A percentile compares a stretch with the other conserved stretches of the same genome.
Evolutionary conservation across 805 yeast species (phyloP).

Genomic region (Ogataea siamensis): DNA sequence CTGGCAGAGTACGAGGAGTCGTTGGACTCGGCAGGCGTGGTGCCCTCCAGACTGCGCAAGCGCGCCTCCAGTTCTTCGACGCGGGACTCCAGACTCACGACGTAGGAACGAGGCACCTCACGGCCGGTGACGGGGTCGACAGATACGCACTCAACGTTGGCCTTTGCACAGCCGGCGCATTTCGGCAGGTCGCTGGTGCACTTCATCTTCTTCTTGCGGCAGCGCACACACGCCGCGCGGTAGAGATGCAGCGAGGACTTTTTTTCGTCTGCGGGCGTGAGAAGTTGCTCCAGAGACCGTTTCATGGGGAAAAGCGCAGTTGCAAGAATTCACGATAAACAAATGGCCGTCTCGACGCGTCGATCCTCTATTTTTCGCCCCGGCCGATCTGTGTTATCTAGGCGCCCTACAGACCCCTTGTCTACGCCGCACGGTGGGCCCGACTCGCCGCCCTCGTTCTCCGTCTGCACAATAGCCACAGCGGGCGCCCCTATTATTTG

Average conservation of each 20-base stretch:
- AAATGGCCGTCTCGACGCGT: slow-evolving; percentile 8
- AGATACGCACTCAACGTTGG: slow-evolving; percentile 74
- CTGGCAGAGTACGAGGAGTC: slow-evolving; percentile 1
- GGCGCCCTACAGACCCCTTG: no score
- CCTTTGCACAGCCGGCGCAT: slow-evolving; percentile 60
- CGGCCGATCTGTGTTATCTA: no score
- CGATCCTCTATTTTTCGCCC: neutral
- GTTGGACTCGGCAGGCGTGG: neutral
- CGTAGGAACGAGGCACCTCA: slow-evolving; percentile 78
- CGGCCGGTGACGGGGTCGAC: slow-evolving; percentile 87
- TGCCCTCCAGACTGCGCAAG: slow-evolving; percentile 41
- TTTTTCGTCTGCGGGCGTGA: slow-evolving; percentile 7
- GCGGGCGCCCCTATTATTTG: no score
- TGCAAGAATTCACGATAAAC: neutral
- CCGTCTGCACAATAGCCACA: no score
- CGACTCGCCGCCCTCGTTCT: no score
- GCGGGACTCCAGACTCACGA: slow-evolving; percentile 67
- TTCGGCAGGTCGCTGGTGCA: slow-evolving; percentile 70
- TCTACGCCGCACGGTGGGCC: no score
- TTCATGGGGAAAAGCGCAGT: slow-evolving; percentile 1
- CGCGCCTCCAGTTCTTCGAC: slow-evolving; percentile 54
- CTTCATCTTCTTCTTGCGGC: slow-evolving; percentile 63
- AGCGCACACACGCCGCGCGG: slow-evolving; percentile 68
- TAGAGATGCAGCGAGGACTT: slow-evolving; percentile 7
- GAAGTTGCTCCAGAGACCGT: slow-evolving; percentile 11